Conservation (phyloP, 805 yeast species). For the Ogataea chonburiensis region DNA sequence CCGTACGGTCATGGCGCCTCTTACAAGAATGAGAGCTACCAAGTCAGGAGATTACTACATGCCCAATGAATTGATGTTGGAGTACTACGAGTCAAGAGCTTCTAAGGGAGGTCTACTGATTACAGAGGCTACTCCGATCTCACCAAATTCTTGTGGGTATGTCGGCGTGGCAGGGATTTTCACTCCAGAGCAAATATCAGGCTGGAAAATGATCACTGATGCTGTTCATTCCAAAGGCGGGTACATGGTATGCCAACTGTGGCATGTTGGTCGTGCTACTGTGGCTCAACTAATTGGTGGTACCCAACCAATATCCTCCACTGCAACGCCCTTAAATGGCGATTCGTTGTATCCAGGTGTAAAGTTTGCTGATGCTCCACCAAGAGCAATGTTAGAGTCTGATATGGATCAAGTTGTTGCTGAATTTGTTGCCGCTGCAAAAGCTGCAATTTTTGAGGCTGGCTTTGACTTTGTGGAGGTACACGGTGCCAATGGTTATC, state of each 20-base stretch:
- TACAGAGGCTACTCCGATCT: slow-evolving; percentile 54
- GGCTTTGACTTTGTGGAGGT: slow-evolving; percentile 44
- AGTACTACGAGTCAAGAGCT: slow-evolving; percentile 56
- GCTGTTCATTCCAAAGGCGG: neutral
- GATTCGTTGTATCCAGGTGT: slow-evolving; percentile 1
- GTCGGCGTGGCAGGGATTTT: slow-evolving; percentile 49
- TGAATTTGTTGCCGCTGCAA: slow-evolving; percentile 44
- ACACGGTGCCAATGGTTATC: slow-evolving; percentile 42
- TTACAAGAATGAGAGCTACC: slow-evolving; percentile 43
- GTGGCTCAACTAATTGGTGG: slow-evolving; percentile 35
- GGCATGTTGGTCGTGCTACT: slow-evolving; percentile 34
- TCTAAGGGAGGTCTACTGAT: slow-evolving; percentile 57
- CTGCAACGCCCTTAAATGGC: slow-evolving; percentile 39
- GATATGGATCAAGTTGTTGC: slow-evolving; percentile 46
- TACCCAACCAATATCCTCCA: slow-evolving; percentile 37
- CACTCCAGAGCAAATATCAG: slow-evolving; percentile 42
- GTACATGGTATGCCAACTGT: neutral
- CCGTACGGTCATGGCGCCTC: slow-evolving; percentile 47
- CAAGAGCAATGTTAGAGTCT: slow-evolving; percentile 35
- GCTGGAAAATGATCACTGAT: slow-evolving; percentile 7
- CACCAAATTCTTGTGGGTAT: slow-evolving; percentile 41
- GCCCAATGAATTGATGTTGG: slow-evolving; percentile 44
- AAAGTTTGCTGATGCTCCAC: slow-evolving; percentile 13
- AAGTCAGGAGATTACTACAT: slow-evolving; percentile 26
- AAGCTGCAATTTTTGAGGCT: slow-evolving; percentile 34